Base-by-base conservation (phyloP, 352 stramenopile genomes). In the Detonula confervacea region DNA sequence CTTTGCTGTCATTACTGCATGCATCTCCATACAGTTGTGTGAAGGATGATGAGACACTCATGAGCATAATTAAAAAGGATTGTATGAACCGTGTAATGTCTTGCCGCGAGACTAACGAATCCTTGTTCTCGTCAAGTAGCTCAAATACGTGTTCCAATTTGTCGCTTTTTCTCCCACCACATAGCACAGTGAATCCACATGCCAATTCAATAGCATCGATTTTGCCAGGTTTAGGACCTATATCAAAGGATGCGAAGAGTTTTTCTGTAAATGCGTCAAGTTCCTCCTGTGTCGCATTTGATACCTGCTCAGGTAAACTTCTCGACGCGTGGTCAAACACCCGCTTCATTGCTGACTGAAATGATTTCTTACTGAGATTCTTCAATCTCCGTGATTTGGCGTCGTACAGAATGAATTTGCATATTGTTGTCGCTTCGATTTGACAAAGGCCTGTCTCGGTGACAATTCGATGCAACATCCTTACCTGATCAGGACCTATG, bases 11-110 rank as follows among this genome's bases (percentile, higher is more conserved):
- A 68, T 80, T 76, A 11, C 82, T 76, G 85, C 81, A 90, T 33
- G 44, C 25, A 22, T 62, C 63, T 39, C 87, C 87, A 77, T 83
- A 77, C 33, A 89, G 75, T 16, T 81, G 82, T 9, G 76, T 81
- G 56, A 93, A 81, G 0, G 66, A 87, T 16, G 81, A 87, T 39
- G 80, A 84, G 57, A 93, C 74, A 63, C 79, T 88, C 6, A 98
- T 87, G 8, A 99, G 80, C 80, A 98, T 96, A 1, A 96, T 96
- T 49, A 99, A 80, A 80, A 98, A 98, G 0, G 96, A 98, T 4
- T 95, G 91, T 27, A 98, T 62, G 81, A 96, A 98, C 60, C 95
- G 95, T 80, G 90, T 96, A 83, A 98, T 95, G 59, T 98, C 95
- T 39, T 93, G 87, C n/a, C 91, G 87, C 9, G 93, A 96, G n/a